These are phyloP conservation scores for Boletus insuetus DNA, from an alignment of 768 basidiomycete species.

Conservation along the genomic window DNA sequence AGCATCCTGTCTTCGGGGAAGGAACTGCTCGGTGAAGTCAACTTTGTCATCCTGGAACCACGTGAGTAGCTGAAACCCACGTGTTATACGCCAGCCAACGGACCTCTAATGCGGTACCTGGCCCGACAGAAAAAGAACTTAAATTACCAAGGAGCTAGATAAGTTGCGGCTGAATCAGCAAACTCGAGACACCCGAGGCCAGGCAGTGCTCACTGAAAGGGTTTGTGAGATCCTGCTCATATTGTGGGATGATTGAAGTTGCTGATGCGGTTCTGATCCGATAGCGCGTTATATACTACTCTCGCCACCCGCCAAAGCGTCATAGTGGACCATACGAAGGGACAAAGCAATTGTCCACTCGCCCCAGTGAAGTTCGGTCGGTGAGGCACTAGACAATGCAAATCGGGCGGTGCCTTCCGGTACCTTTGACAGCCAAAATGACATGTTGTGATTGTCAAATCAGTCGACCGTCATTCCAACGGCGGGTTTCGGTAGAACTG, in stretches of 20 bases:
- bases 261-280: background rate
- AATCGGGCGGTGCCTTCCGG: background rate
- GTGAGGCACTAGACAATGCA: conserved; percentile 9
- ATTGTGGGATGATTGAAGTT: background rate
- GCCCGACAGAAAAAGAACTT: conserved; percentile 13
- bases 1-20: conserved; percentile 29
- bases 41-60: conserved; percentile 18
- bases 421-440: conserved; percentile 2
- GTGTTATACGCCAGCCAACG: conserved; percentile 4
- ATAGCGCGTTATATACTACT: conserved; percentile 23
- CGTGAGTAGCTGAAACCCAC: conserved; percentile 1
- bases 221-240: conserved; percentile 35
- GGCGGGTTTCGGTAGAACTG: background rate
- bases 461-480: background rate
- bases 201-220: conserved; percentile 24
- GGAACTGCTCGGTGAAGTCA: conserved; percentile 26
- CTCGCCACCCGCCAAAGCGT: conserved; percentile 27
- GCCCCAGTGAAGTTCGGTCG: background rate
- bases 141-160: conserved; percentile 28
- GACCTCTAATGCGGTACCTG: conserved; percentile 16
- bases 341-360: conserved; percentile 23
- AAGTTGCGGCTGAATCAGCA: background rate
- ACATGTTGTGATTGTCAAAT: conserved; percentile 4
- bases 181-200: background rate
- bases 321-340: background rate